Percentiles rank a stretch among this genome's conserved stretches.
Evolutionary conservation across 768 basidiomycete genomes (phyloP).

Genomic region (Suillus plorans): DNA sequence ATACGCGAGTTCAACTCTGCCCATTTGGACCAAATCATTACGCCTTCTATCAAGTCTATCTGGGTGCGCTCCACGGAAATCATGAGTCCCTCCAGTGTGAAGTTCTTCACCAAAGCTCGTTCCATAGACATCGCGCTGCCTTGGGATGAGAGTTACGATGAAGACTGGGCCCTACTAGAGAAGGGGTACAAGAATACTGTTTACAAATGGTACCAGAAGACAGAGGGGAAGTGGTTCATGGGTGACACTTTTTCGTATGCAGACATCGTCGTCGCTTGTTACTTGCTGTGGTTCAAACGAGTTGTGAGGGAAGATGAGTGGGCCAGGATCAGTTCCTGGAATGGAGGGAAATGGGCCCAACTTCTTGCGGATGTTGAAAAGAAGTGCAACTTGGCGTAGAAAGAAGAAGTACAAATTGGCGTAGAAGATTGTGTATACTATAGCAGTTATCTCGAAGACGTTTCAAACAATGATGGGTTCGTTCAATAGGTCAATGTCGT

Average conservation of each 20-base stretch:
- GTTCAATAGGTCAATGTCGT: background rate
- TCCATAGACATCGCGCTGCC: background rate
- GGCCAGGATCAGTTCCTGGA: background rate
- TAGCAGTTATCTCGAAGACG: background rate
- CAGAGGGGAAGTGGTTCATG: background rate
- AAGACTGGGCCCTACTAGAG: background rate
- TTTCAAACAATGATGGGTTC: background rate
- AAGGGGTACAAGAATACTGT: background rate
- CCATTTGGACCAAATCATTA: background rate
- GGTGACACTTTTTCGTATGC: background rate
- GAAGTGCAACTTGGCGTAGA: too few species aligned
- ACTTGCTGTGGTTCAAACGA: background rate
- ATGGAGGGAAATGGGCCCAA: background rate
- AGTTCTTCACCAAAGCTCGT: background rate
- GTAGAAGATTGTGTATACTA: background rate
- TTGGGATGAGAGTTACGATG: background rate
- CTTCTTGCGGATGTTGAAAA: background rate
- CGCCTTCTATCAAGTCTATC: background rate
- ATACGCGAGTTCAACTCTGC: background rate
- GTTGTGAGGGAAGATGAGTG: background rate
- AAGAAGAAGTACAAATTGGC: too few species aligned
- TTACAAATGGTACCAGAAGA: background rate
- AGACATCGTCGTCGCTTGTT: background rate
- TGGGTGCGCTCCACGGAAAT: background rate
- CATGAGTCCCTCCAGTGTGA: background rate